Conservation (phyloP, 2,329 filamentous ascomycete species). For the Neofusicoccum kwambonambiense region DNA sequence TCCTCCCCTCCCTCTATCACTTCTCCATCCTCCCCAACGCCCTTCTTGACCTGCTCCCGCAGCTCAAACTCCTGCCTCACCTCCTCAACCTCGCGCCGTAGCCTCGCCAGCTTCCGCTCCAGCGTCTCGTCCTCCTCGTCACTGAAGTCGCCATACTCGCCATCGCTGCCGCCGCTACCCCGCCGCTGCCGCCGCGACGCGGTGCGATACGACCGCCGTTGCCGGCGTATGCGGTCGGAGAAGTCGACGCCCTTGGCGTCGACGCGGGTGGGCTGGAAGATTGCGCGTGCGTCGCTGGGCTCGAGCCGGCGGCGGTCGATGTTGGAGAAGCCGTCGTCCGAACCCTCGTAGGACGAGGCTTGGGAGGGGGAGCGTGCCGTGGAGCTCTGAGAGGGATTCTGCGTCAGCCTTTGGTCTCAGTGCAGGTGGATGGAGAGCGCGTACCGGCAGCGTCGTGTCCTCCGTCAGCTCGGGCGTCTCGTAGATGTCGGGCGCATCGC, state of each 20-base stretch:
- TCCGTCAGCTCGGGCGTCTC: constrained; percentile 92
- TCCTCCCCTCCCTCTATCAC: constrained; percentile 29
- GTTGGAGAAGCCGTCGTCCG: constrained; percentile 44
- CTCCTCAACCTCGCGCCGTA: constrained; percentile 78
- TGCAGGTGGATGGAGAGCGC: constrained; percentile 28
- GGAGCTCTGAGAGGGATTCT: constrained; percentile 22
- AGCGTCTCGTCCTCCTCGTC: constrained; percentile 78
- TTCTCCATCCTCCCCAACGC: constrained; percentile 29
- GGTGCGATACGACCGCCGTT: constrained; percentile 75
- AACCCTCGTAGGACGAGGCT: constrained; percentile 57
- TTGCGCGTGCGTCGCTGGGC: constrained; percentile 73
- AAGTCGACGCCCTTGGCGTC: constrained; percentile 81
- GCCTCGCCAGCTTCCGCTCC: constrained; percentile 73
- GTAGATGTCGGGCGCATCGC: constrained; percentile 80
- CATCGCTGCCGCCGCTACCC: constrained; percentile 52
- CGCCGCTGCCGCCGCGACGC: constrained; percentile 61
- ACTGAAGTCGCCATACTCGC: constrained; percentile 68
- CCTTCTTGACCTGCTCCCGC: constrained; percentile 25
- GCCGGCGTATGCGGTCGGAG: constrained; percentile 81
- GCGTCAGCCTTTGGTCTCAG: constrained; percentile 32
- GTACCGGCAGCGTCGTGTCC: constrained; percentile 79
- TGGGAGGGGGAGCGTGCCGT: constrained; percentile 36
- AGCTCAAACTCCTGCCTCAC: constrained; percentile 58
- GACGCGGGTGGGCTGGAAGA: constrained; percentile 73
- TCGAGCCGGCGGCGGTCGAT: constrained; percentile 77